Conservation (phyloP, 208 protist species). For the Trypanosoma platydactyli region DNA sequence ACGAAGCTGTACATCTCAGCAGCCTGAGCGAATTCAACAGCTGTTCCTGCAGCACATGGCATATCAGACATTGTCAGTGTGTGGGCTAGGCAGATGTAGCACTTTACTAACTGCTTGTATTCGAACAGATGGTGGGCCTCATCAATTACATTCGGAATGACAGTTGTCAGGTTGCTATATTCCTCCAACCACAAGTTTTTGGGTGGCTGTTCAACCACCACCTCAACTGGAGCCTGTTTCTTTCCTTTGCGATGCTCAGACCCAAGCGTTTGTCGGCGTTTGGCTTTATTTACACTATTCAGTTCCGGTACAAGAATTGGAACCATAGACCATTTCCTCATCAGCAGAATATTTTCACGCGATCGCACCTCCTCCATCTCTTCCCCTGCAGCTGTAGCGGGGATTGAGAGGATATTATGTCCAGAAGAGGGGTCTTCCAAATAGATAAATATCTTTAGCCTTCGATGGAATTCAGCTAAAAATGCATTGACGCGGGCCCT, state of each 20-base stretch:
- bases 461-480: conserved; percentile 15
- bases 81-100: conserved; percentile 30
- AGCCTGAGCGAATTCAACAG: conserved; percentile 40
- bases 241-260: conserved; percentile 3
- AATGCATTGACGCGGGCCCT: conserved; percentile 7
- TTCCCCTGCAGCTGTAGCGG: not conserved
- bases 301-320: not conserved
- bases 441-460: conserved; percentile 8
- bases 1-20: conserved; percentile 33
- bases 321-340: conserved; percentile 8
- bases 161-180: conserved; percentile 8
- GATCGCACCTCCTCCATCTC: conserved; percentile 1
- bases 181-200: conserved; percentile 20
- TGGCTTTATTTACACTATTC: not conserved
- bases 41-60: conserved; percentile 26
- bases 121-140: conserved; percentile 22
- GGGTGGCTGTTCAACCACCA: not conserved
- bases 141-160: not conserved
- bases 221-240: not conserved
- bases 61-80: conserved; percentile 12
- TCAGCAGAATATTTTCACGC: conserved; percentile 11
- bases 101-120: conserved; percentile 20
- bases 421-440: not conserved
- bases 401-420: too few species aligned
- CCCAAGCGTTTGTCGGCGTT: not conserved